phyloP scores from a whole-genome alignment of 768 basidiomycete genomes.

The Arthromyces matolae region DNA sequence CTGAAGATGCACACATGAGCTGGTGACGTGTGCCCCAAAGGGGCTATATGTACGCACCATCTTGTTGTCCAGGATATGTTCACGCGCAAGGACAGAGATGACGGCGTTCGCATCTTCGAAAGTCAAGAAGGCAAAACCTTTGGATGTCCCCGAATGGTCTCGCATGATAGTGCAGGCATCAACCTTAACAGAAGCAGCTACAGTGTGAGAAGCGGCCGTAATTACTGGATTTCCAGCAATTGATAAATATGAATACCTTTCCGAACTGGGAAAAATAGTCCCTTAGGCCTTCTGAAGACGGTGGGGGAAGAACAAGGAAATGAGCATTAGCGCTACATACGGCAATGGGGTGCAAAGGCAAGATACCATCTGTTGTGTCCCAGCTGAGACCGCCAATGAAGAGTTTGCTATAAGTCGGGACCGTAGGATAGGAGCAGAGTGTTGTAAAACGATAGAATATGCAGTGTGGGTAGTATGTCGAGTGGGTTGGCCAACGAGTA shows the following conservation, averaged over 20 bases:
- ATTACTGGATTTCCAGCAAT: neutral
- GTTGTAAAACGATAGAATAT: constrained; percentile 24
- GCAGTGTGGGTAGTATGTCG: constrained; percentile 25
- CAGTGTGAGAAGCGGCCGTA: constrained; percentile 12
- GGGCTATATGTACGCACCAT: constrained; percentile 55
- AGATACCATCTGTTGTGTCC: constrained; percentile 87
- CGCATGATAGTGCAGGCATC: constrained; percentile 86
- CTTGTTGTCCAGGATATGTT: constrained; percentile 78
- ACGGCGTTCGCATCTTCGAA: constrained; percentile 68
- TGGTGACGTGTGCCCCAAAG: too few relatives aligned
- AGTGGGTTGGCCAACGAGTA: constrained; percentile 20
- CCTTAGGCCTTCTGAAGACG: constrained; percentile 49
- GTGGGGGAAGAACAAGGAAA: constrained; percentile 20
- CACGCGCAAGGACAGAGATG: constrained; percentile 58
- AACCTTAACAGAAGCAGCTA: constrained; percentile 39
- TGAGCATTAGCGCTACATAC: constrained; percentile 36
- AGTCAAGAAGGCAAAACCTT: constrained; percentile 84
- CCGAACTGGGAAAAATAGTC: constrained; percentile 81
- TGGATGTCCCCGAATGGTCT: constrained; percentile 67
- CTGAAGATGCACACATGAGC: constrained; percentile 38
- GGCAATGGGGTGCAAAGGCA: constrained; percentile 25
- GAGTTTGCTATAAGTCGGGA: constrained; percentile 64
- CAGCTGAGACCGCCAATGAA: constrained; percentile 90
- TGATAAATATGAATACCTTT: constrained; percentile 40
- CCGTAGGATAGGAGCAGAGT: constrained; percentile 20